Evolutionary conservation across 805 yeast genomes (phyloP), one percentile per base, ranked within the genome.

Genomic region (Saccharomycopsis capsularis): DNA sequence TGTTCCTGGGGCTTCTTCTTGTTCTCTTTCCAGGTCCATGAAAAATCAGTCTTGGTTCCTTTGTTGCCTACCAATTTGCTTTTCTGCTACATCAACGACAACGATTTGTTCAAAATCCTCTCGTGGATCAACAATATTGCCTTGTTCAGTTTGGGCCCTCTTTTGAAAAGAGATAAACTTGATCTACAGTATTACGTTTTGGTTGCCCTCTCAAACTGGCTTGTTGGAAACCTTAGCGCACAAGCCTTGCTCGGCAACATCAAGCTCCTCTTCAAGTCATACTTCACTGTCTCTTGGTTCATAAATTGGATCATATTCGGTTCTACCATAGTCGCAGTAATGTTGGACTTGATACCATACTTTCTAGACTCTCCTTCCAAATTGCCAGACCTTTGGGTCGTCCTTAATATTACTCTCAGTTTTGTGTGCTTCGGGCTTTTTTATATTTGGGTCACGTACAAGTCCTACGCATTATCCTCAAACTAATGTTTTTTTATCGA

Each of bases 21-120:
- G 46, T 93, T 93, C 63, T 83, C 95, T 29, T 93, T 88, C 70
- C 98, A 91, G 63, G 98, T 93, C 3, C 99, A 93, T 63, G 98
- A 93, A 66, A 93, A 93, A 66, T 78, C 93, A 0, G 90, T 93
- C 15, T 67, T 93, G 51, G 75, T 93, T 2, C 98, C 99, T 0
- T 71, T 93, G 55, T 62, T 93, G 57, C 98, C 98, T 3, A 77
- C 88, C 9, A 79, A 93, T 0, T 67, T 93, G 48, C 65, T 90
- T 5, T 68, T 76, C 55, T 70, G 78, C 41, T 68, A 73, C 29
- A 34, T 59, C 27, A 76, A 78, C 34, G 78, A 78, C 50, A 48
- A 53, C 69, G 79, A 40, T 71, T 78, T 53, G 76, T 79, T 18
- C 71, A 80, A n/a, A 79, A 76, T 87, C 68, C 78, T 86, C 1